Base-by-base conservation (phyloP, 495 filamentous ascomycete genomes). In the Penicillium lividum region DNA sequence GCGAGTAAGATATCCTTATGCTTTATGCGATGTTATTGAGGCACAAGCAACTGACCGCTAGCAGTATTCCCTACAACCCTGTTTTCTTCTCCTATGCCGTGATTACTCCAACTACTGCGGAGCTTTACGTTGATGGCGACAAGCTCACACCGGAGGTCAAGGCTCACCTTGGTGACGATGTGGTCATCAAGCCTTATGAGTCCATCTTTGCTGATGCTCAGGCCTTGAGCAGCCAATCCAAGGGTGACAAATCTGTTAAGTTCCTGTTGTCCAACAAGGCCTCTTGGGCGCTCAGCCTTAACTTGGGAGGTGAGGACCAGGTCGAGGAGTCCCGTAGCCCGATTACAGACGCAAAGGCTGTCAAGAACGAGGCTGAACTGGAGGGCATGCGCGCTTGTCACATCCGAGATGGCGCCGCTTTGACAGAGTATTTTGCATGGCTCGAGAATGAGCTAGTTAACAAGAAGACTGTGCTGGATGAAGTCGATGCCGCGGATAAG, bases 21-120 rank as follows among this genome's bases (percentile, higher is more conserved):
- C 16, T 25, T 48, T 60, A n/a, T 40, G 13, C 38, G 33, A 36
- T 36, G 33, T 40, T 16, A 5, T 16, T 16, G 15, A 16, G n/a
- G 0, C 38, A 40, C 28, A 36, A 51, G 22, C 36, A 1, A 43
- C 51, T 60, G 36, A 69, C 51, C 4, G 1, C 42, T n/a, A 18
- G 11, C 51, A 89, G 86, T 70, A 99, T 99, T 65, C 89, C 91
- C 3, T 99, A 96, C 77, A 99, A 99, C 67, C 95, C 95, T 0
- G 95, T 99, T 34, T 99, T 98, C 79, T 97, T 97, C 77, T 95
- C 95, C 28, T 99, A 97, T 68, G 92, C 92, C 42, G 81, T 95
- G 43, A 80, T 99, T 52, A 98, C 95, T 5, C 86, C 88, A 3
- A 87, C 87, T 7, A 80, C 85, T 5, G 91, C 89, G 33, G 93